Evolutionary conservation across 257 asterid species (phyloP).

Genomic region (Nicotiana noctiflora): DNA sequence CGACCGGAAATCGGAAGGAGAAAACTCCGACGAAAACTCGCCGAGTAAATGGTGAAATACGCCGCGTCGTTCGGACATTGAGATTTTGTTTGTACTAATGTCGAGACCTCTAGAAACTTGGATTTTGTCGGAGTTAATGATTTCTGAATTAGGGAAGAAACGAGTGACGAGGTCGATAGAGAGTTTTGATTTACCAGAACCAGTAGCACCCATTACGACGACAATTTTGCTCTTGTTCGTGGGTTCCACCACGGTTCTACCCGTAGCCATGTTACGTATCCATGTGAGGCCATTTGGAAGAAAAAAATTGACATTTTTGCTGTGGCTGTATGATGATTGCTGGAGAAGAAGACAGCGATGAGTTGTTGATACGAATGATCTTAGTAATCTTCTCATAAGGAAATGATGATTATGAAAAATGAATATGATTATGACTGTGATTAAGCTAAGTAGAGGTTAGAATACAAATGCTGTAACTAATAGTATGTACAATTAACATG

Average conservation of each 20-base stretch:
- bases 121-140: constrained; percentile 86
- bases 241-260: too few relatives aligned
- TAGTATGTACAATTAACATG: constrained; percentile 18
- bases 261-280: background rate
- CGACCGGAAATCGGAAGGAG: constrained; percentile 51
- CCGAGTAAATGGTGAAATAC: constrained; percentile 81
- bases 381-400: constrained; percentile 43
- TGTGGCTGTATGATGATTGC: background rate
- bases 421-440: background rate
- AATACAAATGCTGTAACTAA: background rate
- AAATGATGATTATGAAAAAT: background rate
- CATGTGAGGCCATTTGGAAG: background rate
- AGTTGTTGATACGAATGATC: background rate
- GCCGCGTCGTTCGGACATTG: constrained; percentile 38
- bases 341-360: constrained; percentile 2
- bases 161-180: constrained; percentile 68
- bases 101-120: constrained; percentile 62
- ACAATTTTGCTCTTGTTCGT: constrained; percentile 31
- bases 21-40: constrained; percentile 44
- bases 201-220: constrained; percentile 81
- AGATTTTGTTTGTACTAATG: constrained; percentile 72
- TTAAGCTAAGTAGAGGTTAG: background rate
- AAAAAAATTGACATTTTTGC: background rate
- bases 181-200: constrained; percentile 82
- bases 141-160: constrained; percentile 52